Evolutionary conservation across 1,139 yeast species (phyloP), one percentile per base, ranked within the genome.

Genomic region (Kurtzmaniella quercitrusa): DNA sequence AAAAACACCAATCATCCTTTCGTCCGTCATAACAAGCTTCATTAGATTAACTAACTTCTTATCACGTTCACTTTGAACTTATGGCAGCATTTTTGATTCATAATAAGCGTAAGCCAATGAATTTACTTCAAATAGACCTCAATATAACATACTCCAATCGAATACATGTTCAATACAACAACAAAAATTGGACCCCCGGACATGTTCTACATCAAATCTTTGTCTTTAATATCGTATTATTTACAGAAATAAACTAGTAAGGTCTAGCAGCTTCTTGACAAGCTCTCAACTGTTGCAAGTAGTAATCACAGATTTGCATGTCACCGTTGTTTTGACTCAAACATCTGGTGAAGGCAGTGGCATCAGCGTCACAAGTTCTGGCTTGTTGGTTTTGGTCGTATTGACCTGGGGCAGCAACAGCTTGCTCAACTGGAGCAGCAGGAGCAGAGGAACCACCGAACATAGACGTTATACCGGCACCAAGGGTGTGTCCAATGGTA

Each of bases 281-380:
- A 20, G 97, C 94, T 75, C 87, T 91, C 66, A 93, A 82, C 73
- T 91, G 97, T 71, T 91, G 98, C 69, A 93, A 78, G 71, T 93
- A 93, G 80, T 79, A 93, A 61, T 89, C 97, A 72, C 98, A 93
- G 55, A 86, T 83, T 72, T 89, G 96, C 89, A 88, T 87, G 78
- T 93, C 89, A 54, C 98, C 98, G 55, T 77, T 75, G 69, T 93
- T 88, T 57, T 88, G 96, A 60, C 84, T 93, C 61, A 93, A 75
- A 75, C 98, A 93, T 74, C 88, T 86, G 54, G 98, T 91, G 73
- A 93, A 88, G 69, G 82, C 84, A 74, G 93, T 84, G 45, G 98
- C 98, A 61, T 89, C 97, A 42, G 76, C 84, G 53, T 91, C 98
- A 74, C 98, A 93, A 43, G 79, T 74, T 50, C 70, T 72, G 43